Conservation (phyloP, 305 asterid genomes). For the Petunia hybrid region DNA sequence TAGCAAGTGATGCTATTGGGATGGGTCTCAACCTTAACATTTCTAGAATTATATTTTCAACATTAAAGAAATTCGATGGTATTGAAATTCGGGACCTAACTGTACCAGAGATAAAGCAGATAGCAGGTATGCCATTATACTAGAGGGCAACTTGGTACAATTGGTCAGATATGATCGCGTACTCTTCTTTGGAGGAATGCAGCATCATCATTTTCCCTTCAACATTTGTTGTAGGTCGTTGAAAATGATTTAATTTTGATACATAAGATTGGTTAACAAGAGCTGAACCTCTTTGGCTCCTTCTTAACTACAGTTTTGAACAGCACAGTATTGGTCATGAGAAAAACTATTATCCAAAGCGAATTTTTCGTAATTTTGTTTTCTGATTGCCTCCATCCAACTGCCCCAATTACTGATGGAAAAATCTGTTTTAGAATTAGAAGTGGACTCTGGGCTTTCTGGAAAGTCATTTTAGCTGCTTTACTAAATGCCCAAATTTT, state of each 20-base stretch:
- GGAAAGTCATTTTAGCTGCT: background rate
- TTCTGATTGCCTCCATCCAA: background rate
- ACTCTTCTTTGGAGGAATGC: slow-evolving; percentile 5
- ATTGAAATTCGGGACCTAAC: slow-evolving; percentile 69
- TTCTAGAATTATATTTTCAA: slow-evolving; percentile 88
- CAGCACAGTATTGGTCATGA: background rate
- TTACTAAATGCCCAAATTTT: background rate
- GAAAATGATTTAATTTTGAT: background rate
- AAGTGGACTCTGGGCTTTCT: slow-evolving; percentile 18
- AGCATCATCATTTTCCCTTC: background rate
- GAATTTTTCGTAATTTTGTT: background rate
- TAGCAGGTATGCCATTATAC: slow-evolving; percentile 71
- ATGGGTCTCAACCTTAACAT: slow-evolving; percentile 99
- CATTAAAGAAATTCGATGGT: slow-evolving; percentile 84
- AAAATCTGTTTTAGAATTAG: background rate
- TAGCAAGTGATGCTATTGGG: slow-evolving; percentile 97
- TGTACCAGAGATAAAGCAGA: slow-evolving; percentile 94
- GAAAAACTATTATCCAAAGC: background rate
- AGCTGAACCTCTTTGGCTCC: background rate
- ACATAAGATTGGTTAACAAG: background rate
- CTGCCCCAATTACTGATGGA: background rate
- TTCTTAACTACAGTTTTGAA: background rate
- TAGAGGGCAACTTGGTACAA: slow-evolving; percentile 1
- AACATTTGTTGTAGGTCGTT: background rate
- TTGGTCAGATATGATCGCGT: slow-evolving; percentile 1